Percentiles rank a stretch among this genome's conserved stretches.
Conservation (phyloP, 805 yeast species). For the Ascoidea rubescens region DNA sequence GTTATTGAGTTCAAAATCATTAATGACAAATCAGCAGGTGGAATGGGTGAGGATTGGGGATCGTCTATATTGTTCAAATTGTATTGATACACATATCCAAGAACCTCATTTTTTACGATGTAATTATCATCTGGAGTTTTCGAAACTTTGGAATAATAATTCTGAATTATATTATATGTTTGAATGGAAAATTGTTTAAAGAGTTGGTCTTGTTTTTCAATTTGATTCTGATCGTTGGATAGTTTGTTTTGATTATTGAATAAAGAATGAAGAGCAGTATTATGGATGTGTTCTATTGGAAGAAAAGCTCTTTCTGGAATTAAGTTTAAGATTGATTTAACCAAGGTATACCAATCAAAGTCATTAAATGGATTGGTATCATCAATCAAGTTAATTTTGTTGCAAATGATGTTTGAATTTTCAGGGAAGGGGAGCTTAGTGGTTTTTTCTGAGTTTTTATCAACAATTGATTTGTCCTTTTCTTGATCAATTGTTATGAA, state of each 20-base stretch:
- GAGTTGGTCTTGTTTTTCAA: conserved; percentile 5
- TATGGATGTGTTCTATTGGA: conserved; percentile 32
- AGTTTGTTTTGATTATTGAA: background rate
- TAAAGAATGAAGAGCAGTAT: background rate
- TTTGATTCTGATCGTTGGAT: conserved; percentile 5
- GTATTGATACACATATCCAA: background rate
- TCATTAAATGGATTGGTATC: background rate
- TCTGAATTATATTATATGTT: conserved; percentile 17
- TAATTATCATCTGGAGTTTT: too few species aligned
- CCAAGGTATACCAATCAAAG: conserved; percentile 25
- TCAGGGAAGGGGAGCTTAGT: background rate
- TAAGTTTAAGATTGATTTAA: conserved; percentile 29
- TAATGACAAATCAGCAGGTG: conserved; percentile 29
- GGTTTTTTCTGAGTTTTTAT: background rate
- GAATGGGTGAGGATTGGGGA: conserved; percentile 21
- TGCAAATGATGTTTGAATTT: background rate
- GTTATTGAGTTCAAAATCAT: conserved; percentile 22
- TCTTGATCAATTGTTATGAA: background rate
- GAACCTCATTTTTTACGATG: background rate
- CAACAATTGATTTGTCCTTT: background rate
- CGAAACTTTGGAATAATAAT: conserved; percentile 17
- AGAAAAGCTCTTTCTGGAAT: conserved; percentile 53
- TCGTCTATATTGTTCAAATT: conserved; percentile 11
- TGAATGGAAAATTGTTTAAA: conserved; percentile 4
- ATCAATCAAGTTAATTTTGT: too few species aligned